Evolutionary conservation across 2,329 filamentous ascomycete species (phyloP), one percentile per base, ranked within the genome.

Genomic region (Fusarium sp.): DNA sequence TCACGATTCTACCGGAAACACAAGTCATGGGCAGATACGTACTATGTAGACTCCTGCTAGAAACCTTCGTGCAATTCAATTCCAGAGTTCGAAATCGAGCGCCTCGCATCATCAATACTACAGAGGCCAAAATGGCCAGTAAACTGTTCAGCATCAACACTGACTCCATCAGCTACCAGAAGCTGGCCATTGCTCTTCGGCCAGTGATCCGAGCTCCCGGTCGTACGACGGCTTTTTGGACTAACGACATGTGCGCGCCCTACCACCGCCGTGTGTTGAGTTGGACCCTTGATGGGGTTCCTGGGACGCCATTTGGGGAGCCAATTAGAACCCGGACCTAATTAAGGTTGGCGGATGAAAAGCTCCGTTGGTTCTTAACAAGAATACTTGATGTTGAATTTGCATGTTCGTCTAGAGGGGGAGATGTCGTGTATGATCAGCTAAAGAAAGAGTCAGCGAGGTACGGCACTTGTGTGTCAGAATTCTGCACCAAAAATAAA

Each of bases 201-300:
- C 48, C 66, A 70, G 42, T 50, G 62, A 56, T 67, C 70, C 61
- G 39, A 67, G 63, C 56, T 70, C 68, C 70, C 41, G 65, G 72
- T 69, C 66, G 59, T 66, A 65, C 53, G 53, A 74, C 51, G 45
- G 47, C 65, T 69, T 64, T 74, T 63, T 55, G 67, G 73, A 66
- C 64, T 67, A 75, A 75, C 63, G 54, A 74, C 66, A 69, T 73
- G 62, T 74, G 51, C 42, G 57, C 62, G 72, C 75, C 64, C 68
- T 63, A 50, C 66, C 61, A 63, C 62, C 63, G 60, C 58, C 55
- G 48, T 76, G 61, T 44, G 35, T 51, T 54, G 63, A 51, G 48
- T 75, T 69, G 72, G 72, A 74, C 72, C 73, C 76, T 75, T 63
- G 63, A 77, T 63, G 65, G 47, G 59, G 55, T 65, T 69, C 60